Base-by-base conservation (phyloP, 2,329 filamentous ascomycete genomes). In the Hypoxylon sp. region DNA sequence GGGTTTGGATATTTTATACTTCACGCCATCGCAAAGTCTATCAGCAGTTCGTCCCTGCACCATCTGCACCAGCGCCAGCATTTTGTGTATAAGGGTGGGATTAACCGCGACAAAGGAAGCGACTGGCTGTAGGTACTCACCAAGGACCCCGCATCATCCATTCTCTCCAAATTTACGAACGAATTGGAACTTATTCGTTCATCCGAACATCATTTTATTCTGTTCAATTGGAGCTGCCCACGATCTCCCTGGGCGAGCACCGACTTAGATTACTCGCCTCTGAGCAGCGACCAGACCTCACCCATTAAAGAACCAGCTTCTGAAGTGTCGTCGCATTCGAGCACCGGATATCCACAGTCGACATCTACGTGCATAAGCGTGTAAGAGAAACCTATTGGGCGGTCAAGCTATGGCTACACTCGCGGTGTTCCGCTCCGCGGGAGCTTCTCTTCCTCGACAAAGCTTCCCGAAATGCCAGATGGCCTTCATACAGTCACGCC, bases 381-480 rank as follows among this genome's bases (percentile, higher is more conserved):
- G 62, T 69, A 52, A 62, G 40, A 56, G 20, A 45, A 55, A 42
- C 46, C 66, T 60, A 46, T 60, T 51, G 48, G 63, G 51, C 53
- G 44, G 42, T 61, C 57, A 55, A 61, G 70, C 64, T 61, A 85
- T 86, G 84, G 79, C 80, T 51, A 77, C 80, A 46, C 68, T 80
- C 55, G 75, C 79, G 60, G 72, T 83, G 58, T 75, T 82, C 70
- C 80, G 80, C 74, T 79, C 81, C 58, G 67, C 78, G 51, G 78
- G 82, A 71, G 77, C 73, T 56, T 77, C 69, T 28, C 70, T 84
- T 32, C 76, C 78, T 46, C 78, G 78, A 70, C 78, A 77, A 65
- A 72, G 72, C 64, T 68, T 77, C 52, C 77, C 73, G 53, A 70
- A 72, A 52, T 74, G 74, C 64, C 75, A 74, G 62, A 70, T 77